These are phyloP conservation scores for Phylloporus arenicola DNA, from an alignment of 768 basidiomycete genomes.

Conservation along the genomic window DNA sequence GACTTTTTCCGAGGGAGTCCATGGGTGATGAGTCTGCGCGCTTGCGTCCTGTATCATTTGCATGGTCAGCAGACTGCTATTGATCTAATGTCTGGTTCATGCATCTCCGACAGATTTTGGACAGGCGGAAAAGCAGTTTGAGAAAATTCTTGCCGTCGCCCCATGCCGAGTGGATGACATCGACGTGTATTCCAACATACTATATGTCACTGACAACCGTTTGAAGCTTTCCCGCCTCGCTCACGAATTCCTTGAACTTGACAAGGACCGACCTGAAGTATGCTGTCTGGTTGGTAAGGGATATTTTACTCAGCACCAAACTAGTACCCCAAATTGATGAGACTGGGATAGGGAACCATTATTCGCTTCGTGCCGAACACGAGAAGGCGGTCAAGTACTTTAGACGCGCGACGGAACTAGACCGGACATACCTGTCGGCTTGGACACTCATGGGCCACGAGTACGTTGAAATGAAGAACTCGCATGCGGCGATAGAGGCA, in stretches of 20 bases:
- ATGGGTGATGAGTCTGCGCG: conserved; percentile 83
- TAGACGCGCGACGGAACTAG: conserved; percentile 88
- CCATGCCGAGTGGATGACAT: conserved; percentile 92
- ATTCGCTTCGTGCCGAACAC: conserved; percentile 88
- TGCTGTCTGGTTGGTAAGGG: conserved; percentile 88
- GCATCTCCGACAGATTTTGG: conserved; percentile 63
- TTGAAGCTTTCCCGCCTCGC: conserved; percentile 87
- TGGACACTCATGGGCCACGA: conserved; percentile 99
- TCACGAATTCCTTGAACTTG: conserved; percentile 82
- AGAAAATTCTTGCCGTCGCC: conserved; percentile 71
- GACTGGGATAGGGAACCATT: conserved; percentile 78
- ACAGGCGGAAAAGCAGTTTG: conserved; percentile 80
- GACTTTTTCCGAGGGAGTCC: conserved; percentile 77
- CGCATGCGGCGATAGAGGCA: conserved; percentile 96
- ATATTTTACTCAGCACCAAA: neutral
- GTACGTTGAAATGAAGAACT: conserved; percentile 98
- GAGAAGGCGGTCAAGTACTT: conserved; percentile 97
- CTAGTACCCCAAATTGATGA: neutral
- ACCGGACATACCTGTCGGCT: conserved; percentile 90
- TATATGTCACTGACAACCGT: conserved; percentile 90
- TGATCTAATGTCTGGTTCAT: conserved; percentile 1
- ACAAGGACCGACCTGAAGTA: conserved; percentile 92
- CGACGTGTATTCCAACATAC: conserved; percentile 93
- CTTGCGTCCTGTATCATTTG: conserved; percentile 82
- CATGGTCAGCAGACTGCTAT: conserved; percentile 56